phyloP scores from a whole-genome alignment of 2,329 filamentous ascomycete species.

The Rutstroemia sp. region DNA sequence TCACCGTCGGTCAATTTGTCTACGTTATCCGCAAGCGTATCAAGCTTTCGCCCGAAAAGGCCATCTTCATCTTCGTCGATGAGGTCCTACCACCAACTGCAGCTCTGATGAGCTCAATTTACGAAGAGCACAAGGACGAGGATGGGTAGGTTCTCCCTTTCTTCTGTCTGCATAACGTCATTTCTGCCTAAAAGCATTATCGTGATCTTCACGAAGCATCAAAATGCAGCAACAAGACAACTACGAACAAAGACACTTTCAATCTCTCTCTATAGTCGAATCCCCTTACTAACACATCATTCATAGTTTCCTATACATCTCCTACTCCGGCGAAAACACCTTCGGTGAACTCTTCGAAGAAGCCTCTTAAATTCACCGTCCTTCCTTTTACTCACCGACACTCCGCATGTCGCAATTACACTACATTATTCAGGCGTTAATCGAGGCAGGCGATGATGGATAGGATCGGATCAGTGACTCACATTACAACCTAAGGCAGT shows the following conservation, averaged over 20 bases:
- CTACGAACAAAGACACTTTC: not conserved
- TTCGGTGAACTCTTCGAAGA: slow-evolving; percentile 51
- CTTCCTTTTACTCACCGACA: not conserved
- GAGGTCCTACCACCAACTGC: slow-evolving; percentile 95
- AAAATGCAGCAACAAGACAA: not conserved
- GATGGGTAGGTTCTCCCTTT: slow-evolving; percentile 43
- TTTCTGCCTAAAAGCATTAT: slow-evolving; percentile 5
- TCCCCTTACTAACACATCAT: not conserved
- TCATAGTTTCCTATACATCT: slow-evolving; percentile 77
- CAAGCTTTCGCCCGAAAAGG: slow-evolving; percentile 98
- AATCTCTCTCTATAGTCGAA: not conserved
- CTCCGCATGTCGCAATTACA: not conserved
- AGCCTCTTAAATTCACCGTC: not conserved
- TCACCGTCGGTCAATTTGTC: slow-evolving; percentile 98
- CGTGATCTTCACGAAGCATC: not conserved
- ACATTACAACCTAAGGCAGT: slow-evolving; percentile 10
- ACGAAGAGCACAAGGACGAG: slow-evolving; percentile 93
- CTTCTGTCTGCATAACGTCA: slow-evolving; percentile 9
- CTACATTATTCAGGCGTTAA: slow-evolving; percentile 6
- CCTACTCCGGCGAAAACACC: slow-evolving; percentile 97
- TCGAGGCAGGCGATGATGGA: slow-evolving; percentile 7
- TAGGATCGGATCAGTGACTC: slow-evolving; percentile 7
- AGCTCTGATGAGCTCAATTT: slow-evolving; percentile 98
- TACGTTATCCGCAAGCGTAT: slow-evolving; percentile 99
- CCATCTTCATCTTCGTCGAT: slow-evolving; percentile 99